Base-by-base conservation (phyloP, 306 rosid genomes). In the Cicer cuneatum region DNA sequence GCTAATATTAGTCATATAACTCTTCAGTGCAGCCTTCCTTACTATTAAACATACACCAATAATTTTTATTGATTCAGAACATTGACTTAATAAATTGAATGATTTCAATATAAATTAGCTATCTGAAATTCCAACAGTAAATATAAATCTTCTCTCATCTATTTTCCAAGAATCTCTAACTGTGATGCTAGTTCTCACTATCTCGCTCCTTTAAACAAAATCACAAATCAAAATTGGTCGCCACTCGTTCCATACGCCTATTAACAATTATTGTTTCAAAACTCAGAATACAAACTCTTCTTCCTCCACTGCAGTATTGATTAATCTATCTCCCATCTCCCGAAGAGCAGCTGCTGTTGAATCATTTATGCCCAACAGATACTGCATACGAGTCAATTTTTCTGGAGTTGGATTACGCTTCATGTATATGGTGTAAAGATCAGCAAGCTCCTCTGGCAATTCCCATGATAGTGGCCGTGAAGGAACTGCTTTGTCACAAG, bases 221-320 rank as follows among this genome's bases (percentile, higher is more conserved):
- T n/a, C 19, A 38, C 43, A 59, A 69, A 58, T 6, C 53, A 57
- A 69, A 69, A 59, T 69, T 48, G 70, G 71, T 59, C 5, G 39
- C 46, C 52, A 43, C 15, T 18, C 24, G 72, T 80, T 63, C 48
- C 62, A 41, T 52, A 62, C 59, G 82, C 80, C 73, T 75, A 58
- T 69, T 43, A 73, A 54, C 83, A 63, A 72, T 15, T 41, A 16
- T 69, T 16, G 73, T 68, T 15, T 43, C 70, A 73, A 66, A 71
- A 69, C 40, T 90, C 21, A 94, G 81, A 94, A 94, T 19, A 86
- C 98, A 77, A 94, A 94, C 72, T 90, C 87, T 67, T 91, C 96
- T 82, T 91, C 98, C 88, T 85, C 96, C 4, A 86, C 86, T 5
- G 78, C 77, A 38, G 57, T 8, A 65, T 90, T 9, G 35, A 70